phyloP scores from a whole-genome alignment of 495 filamentous ascomycete species.

The Penicillium paradoxum region DNA sequence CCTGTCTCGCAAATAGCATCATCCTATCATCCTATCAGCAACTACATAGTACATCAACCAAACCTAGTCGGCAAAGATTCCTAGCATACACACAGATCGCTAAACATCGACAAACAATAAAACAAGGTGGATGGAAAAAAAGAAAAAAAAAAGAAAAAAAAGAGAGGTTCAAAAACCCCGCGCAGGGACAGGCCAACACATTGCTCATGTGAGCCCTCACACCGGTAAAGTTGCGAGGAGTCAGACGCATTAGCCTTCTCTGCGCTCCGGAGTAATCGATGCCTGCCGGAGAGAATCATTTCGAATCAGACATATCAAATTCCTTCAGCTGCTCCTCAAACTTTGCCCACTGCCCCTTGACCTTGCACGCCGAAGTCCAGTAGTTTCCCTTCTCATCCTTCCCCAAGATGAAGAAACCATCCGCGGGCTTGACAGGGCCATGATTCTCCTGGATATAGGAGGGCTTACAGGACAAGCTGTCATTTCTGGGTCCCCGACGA shows the following conservation, averaged over 20 bases:
- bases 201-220: no score
- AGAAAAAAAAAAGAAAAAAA: no score
- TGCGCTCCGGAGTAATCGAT: background rate
- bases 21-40: no score
- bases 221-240: background rate
- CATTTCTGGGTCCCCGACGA: conserved; percentile 1
- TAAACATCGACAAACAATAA: no score
- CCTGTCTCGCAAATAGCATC: no score
- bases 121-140: no score
- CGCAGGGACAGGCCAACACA: no score
- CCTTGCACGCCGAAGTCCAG: conserved; percentile 31
- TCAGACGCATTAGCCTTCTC: background rate
- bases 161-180: no score
- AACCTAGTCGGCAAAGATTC: no score
- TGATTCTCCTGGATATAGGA: conserved; percentile 26
- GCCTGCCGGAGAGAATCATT: background rate
- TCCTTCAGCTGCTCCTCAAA: conserved; percentile 20
- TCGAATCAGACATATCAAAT: conserved; percentile 4
- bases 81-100: no score
- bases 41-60: no score
- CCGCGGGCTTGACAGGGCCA: conserved; percentile 20
- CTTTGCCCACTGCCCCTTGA: conserved; percentile 22
- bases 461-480: conserved; percentile 19
- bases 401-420: conserved; percentile 36
- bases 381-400: conserved; percentile 48